Percentiles rank a stretch among this genome's conserved stretches.
Conservation (phyloP, 1,284 basidiomycete species). For the Fomitopsis pinicola region DNA sequence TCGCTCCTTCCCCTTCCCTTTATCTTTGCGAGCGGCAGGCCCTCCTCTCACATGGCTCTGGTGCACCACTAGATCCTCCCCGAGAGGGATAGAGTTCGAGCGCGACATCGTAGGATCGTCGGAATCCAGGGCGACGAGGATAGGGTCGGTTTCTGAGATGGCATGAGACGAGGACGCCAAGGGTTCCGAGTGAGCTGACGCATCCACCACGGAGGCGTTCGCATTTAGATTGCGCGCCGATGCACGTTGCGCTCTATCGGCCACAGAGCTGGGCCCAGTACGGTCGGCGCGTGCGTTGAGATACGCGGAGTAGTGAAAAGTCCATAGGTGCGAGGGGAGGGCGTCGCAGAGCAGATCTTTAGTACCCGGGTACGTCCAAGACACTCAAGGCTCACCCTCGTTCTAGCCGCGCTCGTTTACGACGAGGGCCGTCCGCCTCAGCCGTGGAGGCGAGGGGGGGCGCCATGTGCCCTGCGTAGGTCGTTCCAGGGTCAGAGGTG, state of each 20-base stretch:
- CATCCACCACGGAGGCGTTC: slow-evolving; percentile 35
- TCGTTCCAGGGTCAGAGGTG: slow-evolving; percentile 75
- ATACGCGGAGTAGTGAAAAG: slow-evolving; percentile 7
- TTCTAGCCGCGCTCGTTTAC: slow-evolving; percentile 67
- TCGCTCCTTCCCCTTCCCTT: slow-evolving; percentile 66
- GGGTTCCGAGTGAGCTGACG: slow-evolving; percentile 27
- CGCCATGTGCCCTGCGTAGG: slow-evolving; percentile 62
- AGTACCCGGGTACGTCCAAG: neutral
- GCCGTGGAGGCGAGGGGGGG: slow-evolving; percentile 50
- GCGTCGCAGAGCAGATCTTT: neutral
- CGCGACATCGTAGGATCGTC: slow-evolving; percentile 46
- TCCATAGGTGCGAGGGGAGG: neutral
- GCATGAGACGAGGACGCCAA: slow-evolving; percentile 36
- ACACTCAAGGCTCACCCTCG: slow-evolving; percentile 53
- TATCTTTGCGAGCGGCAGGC: slow-evolving; percentile 31
- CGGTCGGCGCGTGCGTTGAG: neutral
- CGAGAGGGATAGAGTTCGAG: slow-evolving; percentile 53
- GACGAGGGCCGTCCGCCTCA: slow-evolving; percentile 55
- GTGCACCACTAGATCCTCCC: slow-evolving; percentile 31
- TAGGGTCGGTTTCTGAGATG: slow-evolving; percentile 35
- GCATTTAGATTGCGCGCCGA: slow-evolving; percentile 63
- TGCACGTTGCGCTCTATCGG: slow-evolving; percentile 70
- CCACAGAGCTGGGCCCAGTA: slow-evolving; percentile 37
- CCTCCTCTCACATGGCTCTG: slow-evolving; percentile 17
- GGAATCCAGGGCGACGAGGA: slow-evolving; percentile 43